These are phyloP conservation scores for Acephala macrosclerotiorum DNA, from an alignment of 2,329 filamentous ascomycete genomes.

Conservation along the genomic window DNA sequence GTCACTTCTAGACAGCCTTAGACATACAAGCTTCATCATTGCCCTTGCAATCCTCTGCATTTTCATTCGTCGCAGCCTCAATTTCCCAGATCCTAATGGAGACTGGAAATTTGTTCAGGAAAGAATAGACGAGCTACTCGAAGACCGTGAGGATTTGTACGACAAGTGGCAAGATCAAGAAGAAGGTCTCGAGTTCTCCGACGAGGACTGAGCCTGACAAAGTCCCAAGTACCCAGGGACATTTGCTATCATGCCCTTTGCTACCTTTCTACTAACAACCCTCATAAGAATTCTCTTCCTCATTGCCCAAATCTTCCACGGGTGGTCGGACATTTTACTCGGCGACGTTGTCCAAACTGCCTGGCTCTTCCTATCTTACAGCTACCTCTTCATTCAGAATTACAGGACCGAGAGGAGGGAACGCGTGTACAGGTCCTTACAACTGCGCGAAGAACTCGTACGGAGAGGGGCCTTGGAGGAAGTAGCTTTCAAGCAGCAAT, in stretches of 20 bases:
- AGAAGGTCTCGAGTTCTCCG: not conserved
- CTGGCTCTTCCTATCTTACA: not conserved
- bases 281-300: not conserved
- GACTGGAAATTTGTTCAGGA: not conserved
- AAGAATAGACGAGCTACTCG: not conserved
- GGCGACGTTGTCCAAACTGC: not conserved
- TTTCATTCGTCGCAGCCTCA: not conserved
- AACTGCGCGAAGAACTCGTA: not conserved
- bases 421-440: not conserved
- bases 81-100: not conserved
- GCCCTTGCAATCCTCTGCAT: not conserved
- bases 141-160: not conserved
- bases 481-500: not conserved
- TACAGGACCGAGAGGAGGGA: not conserved
- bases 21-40: not conserved
- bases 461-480: not conserved
- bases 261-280: not conserved
- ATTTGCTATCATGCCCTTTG: slow-evolving; percentile 1
- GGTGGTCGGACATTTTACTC: not conserved
- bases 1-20: too few relatives aligned
- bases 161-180: not conserved
- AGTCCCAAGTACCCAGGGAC: not conserved
- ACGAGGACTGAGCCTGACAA: not conserved
- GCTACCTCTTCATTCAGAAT: not conserved
- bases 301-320: not conserved